phyloP scores from a whole-genome alignment of 2,329 filamentous ascomycete species.

The Hirsutella minnesotensis region DNA sequence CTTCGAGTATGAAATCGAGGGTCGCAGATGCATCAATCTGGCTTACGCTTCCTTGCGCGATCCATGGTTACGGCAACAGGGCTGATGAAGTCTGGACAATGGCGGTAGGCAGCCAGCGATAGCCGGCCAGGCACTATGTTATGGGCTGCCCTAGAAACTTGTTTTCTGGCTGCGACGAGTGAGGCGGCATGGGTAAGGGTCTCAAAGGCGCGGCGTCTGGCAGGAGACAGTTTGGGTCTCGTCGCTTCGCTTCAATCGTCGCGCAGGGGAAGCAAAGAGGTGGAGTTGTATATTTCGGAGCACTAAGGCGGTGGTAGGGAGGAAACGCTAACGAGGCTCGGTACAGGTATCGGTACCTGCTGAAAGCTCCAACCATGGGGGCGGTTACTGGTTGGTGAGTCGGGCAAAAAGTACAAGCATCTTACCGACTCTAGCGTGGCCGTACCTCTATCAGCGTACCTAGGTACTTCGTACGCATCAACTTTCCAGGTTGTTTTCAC shows the following conservation, averaged over 20 bases:
- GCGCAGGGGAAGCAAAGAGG: not conserved
- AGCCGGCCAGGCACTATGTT: slow-evolving; percentile 22
- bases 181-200: slow-evolving; percentile 27
- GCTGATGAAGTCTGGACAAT: not conserved
- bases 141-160: slow-evolving; percentile 23
- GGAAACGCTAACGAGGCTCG: too few relatives aligned
- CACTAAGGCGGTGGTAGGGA: not conserved
- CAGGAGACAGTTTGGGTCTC: not conserved
- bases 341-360: not conserved
- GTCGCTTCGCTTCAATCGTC: not conserved
- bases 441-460: too few relatives aligned
- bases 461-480: too few relatives aligned
- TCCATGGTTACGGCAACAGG: slow-evolving; percentile 39
- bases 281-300: not conserved
- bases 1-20: too few relatives aligned
- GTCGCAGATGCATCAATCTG: not conserved
- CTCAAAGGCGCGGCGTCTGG: not conserved
- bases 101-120: not conserved
- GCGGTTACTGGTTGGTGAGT: too few relatives aligned
- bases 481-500: too few relatives aligned
- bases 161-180: slow-evolving; percentile 21
- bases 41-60: slow-evolving; percentile 52
- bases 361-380: too few relatives aligned
- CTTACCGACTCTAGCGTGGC: too few relatives aligned
- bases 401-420: too few relatives aligned